These are phyloP conservation scores for Aspergillus bertholletiae DNA, from an alignment of 495 filamentous ascomycete species.

Conservation along the genomic window DNA sequence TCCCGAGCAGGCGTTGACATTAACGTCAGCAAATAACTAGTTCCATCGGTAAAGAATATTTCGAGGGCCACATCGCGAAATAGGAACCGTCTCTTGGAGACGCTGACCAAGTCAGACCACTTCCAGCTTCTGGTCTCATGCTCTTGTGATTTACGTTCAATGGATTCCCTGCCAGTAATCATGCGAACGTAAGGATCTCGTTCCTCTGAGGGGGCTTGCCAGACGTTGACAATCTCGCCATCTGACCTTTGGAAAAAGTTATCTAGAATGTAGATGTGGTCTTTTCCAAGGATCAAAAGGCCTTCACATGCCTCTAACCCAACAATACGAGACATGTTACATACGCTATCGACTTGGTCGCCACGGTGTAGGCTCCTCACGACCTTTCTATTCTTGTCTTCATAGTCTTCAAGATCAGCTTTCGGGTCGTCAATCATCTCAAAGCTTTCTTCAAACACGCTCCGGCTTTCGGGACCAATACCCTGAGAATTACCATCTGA, in stretches of 20 bases:
- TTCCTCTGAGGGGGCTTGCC: conserved; percentile 88
- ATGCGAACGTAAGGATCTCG: conserved; percentile 93
- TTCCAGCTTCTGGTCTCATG: conserved; percentile 87
- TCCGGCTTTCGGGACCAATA: conserved; percentile 42
- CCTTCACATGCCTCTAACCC: conserved; percentile 91
- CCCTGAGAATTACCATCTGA: conserved; percentile 24
- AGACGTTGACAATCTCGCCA: conserved; percentile 93
- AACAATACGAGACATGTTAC: conserved; percentile 90
- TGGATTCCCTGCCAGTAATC: conserved; percentile 74
- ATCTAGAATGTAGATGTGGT: conserved; percentile 88
- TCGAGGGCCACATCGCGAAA: conserved; percentile 95
- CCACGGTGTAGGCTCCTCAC: conserved; percentile 90
- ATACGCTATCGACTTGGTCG: conserved; percentile 89
- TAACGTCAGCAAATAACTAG: conserved; percentile 87
- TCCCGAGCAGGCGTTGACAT: conserved; percentile 70
- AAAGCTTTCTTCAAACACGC: conserved; percentile 75
- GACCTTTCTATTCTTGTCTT: conserved; percentile 96
- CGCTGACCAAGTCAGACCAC: conserved; percentile 90
- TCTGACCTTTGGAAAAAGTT: conserved; percentile 91
- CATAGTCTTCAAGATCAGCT: conserved; percentile 80
- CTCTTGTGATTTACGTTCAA: conserved; percentile 57
- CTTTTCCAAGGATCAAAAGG: conserved; percentile 88
- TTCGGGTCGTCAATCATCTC: conserved; percentile 88
- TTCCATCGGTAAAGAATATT: conserved; percentile 93
- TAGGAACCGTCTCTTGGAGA: conserved; percentile 93